phyloP scores from a whole-genome alignment of 768 basidiomycete genomes.

The Cystoderma amianthinum region DNA sequence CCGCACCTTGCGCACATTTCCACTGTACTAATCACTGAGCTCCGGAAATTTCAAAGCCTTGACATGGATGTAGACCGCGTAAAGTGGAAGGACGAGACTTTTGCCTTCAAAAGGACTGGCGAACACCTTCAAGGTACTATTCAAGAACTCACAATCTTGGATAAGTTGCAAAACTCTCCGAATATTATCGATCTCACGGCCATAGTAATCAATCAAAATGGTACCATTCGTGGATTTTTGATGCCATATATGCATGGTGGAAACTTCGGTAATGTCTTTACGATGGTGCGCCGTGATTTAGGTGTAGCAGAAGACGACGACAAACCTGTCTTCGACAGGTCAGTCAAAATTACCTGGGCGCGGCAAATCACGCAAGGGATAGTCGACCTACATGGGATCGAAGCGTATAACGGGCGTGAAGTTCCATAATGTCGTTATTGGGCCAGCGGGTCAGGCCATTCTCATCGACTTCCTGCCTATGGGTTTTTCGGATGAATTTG shows the following conservation, averaged over 20 bases:
- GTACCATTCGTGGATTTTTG: not conserved
- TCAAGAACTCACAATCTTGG: slow-evolving; percentile 1
- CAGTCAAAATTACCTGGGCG: too few species aligned
- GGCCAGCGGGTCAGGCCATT: too few species aligned
- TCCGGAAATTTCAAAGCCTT: not conserved
- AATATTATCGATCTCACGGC: not conserved
- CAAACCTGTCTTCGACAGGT: too few species aligned
- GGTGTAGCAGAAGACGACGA: too few species aligned
- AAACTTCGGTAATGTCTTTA: not conserved
- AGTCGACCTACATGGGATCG: too few species aligned
- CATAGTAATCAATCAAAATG: not conserved
- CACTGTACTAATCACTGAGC: slow-evolving; percentile 3
- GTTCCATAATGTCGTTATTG: too few species aligned
- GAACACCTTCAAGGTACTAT: not conserved
- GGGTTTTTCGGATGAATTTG: too few species aligned
- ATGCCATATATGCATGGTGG: not conserved
- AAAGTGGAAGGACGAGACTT: slow-evolving; percentile 2
- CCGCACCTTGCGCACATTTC: slow-evolving; percentile 2
- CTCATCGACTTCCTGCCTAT: too few species aligned
- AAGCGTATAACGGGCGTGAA: too few species aligned
- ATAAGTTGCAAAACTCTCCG: not conserved
- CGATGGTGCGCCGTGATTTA: not conserved
- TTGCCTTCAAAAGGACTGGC: slow-evolving; percentile 1
- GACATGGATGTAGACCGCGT: slow-evolving; percentile 2
- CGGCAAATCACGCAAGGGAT: too few species aligned